Evolutionary conservation across 176 grass and related monocot species (phyloP).

Genomic region (Cenchrus fungigraminus): DNA sequence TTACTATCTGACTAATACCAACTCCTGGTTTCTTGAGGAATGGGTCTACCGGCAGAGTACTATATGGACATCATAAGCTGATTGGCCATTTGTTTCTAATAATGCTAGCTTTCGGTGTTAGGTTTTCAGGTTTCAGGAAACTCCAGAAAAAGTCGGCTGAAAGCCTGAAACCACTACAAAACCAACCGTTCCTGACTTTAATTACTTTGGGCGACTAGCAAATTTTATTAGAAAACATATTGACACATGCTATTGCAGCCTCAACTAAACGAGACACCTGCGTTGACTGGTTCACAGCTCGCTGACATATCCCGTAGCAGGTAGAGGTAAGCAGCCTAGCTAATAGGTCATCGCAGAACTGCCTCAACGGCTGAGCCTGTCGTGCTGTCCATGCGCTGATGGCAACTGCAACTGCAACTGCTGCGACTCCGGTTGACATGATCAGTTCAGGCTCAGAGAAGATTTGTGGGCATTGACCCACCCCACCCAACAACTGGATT

Average conservation of each 20-base stretch:
- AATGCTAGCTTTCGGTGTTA: not conserved
- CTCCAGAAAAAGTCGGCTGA: not conserved
- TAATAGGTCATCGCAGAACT: not conserved
- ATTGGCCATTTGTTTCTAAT: not conserved
- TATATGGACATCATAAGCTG: not conserved
- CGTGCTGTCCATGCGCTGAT: not conserved
- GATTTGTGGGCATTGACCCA: conserved; percentile 21
- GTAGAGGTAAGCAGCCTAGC: not conserved
- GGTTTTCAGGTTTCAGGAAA: not conserved
- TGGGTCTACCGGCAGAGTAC: not conserved
- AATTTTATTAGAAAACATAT: not conserved
- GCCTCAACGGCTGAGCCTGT: conserved; percentile 9
- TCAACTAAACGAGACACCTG: not conserved
- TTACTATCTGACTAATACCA: not conserved
- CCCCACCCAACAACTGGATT: not conserved
- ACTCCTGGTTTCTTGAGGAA: not conserved
- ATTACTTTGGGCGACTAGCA: not conserved
- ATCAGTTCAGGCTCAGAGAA: conserved; percentile 4
- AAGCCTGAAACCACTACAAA: conserved; percentile 9
- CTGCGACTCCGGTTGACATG: not conserved
- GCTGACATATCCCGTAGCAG: not conserved
- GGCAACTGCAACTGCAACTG: conserved; percentile 16
- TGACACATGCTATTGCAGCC: not conserved
- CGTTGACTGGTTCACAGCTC: not conserved
- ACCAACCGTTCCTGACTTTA: not conserved